A percentile compares a stretch with the other conserved stretches of the same genome.
Conservation (phyloP, 2,329 filamentous ascomycete genomes). For the Teratosphaeria destructans region DNA sequence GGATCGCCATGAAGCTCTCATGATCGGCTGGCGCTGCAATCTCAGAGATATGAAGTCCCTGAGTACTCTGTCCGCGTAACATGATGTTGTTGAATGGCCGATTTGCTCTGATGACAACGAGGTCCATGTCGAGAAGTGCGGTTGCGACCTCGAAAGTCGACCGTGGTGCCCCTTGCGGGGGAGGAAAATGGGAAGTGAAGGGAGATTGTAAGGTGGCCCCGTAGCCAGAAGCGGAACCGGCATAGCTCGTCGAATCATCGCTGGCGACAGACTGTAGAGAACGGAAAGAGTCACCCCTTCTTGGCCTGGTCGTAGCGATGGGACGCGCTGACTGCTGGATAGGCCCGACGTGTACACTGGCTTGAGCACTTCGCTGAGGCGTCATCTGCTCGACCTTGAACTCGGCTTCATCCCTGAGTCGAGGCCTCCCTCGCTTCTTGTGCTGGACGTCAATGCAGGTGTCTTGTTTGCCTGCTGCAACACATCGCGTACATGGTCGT, state of each 20-base stretch:
- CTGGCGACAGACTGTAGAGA: slow-evolving; percentile 23
- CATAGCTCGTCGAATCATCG: slow-evolving; percentile 16
- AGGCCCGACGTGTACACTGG: slow-evolving; percentile 12
- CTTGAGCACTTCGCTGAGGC: slow-evolving; percentile 5
- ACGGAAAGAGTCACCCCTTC: slow-evolving; percentile 24
- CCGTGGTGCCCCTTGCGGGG: not conserved
- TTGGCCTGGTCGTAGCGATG: slow-evolving; percentile 16
- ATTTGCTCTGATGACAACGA: slow-evolving; percentile 38
- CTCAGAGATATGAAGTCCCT: slow-evolving; percentile 32
- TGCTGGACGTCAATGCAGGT: slow-evolving; percentile 75
- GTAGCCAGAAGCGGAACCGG: slow-evolving; percentile 8
- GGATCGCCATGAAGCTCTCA: slow-evolving; percentile 34
- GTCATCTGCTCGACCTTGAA: slow-evolving; percentile 15
- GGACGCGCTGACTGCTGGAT: slow-evolving; percentile 8
- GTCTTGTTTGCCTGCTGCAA: slow-evolving; percentile 66
- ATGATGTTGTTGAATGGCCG: slow-evolving; percentile 35
- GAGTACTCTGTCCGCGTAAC: slow-evolving; percentile 21
- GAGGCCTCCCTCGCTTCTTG: slow-evolving; percentile 71
- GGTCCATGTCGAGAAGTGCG: slow-evolving; percentile 38
- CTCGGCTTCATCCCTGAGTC: slow-evolving; percentile 56
- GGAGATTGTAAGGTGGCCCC: slow-evolving; percentile 11
- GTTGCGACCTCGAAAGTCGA: slow-evolving; percentile 20
- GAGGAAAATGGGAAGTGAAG: slow-evolving; percentile 6
- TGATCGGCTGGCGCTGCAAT: slow-evolving; percentile 32
- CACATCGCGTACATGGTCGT: slow-evolving; percentile 66